Conservation (phyloP, 1,284 basidiomycete species). For the Puccinia polysora region DNA sequence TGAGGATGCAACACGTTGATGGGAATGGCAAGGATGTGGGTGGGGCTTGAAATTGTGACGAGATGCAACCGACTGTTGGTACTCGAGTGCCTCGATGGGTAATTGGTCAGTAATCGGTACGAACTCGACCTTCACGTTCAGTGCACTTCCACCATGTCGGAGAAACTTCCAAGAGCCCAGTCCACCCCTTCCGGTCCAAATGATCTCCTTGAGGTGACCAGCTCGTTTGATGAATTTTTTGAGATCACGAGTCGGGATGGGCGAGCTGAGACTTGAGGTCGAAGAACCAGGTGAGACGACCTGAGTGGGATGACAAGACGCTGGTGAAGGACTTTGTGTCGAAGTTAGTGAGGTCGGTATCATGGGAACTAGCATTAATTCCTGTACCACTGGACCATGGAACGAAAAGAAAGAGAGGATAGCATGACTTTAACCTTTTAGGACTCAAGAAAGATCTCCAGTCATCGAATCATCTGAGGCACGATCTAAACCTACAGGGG, state of each 20-base stretch:
- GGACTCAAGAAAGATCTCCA: too few species aligned
- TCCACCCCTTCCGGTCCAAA: conserved; percentile 37
- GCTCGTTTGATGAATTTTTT: conserved; percentile 42
- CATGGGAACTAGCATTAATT: background rate
- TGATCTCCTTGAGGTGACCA: conserved; percentile 29
- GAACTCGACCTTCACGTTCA: conserved; percentile 39
- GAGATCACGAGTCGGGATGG: conserved; percentile 33
- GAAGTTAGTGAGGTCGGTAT: background rate
- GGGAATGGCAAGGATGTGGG: background rate
- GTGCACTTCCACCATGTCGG: conserved; percentile 19
- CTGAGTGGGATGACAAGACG: background rate
- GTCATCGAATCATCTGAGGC: too few species aligned
- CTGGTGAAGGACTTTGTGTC: background rate
- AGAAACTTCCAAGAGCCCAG: conserved; percentile 28
- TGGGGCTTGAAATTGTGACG: background rate
- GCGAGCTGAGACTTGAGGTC: background rate
- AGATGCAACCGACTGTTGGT: too few species aligned
- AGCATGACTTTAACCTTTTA: background rate
- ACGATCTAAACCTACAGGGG: conserved; percentile 4
- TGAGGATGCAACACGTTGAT: conserved; percentile 5
- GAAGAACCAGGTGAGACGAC: background rate
- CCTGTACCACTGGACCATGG: conserved; percentile 10
- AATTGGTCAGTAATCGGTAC: conserved; percentile 1
- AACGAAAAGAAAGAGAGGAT: background rate
- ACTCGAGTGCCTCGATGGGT: conserved; percentile 23